Conservation (phyloP, 2,329 filamentous ascomycete genomes). For the Neonectria neomacrospora region DNA sequence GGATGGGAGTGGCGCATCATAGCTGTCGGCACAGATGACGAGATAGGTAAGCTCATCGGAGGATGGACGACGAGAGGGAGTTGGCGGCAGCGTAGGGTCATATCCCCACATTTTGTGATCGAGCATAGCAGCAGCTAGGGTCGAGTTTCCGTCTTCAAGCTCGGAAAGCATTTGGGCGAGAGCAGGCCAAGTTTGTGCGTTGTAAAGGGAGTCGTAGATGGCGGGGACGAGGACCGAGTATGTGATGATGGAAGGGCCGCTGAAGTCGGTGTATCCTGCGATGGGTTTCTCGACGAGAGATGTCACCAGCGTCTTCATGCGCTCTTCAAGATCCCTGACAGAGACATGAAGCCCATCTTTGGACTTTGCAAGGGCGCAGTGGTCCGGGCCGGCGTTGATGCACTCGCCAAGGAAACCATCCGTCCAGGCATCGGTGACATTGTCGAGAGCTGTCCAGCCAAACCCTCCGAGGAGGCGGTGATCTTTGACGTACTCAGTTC, state of each 20-base stretch:
- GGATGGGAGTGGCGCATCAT: constrained; percentile 54
- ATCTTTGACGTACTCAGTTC: constrained; percentile 59
- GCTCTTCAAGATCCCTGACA: constrained; percentile 49
- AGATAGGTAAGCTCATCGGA: constrained; percentile 54
- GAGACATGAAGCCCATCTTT: constrained; percentile 45
- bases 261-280: constrained; percentile 51
- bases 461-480: constrained; percentile 59
- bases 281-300: constrained; percentile 54
- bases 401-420: constrained; percentile 64
- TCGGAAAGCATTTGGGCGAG: constrained; percentile 17
- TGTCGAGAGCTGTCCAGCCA: constrained; percentile 60
- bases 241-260: constrained; percentile 58
- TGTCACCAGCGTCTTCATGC: constrained; percentile 53
- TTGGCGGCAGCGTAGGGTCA: constrained; percentile 51
- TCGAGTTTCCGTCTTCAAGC: constrained; percentile 35
- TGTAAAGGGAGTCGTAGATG: constrained; percentile 58
- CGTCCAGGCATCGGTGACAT: constrained; percentile 60
- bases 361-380: constrained; percentile 57
- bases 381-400: constrained; percentile 57
- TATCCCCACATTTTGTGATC: constrained; percentile 55
- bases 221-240: constrained; percentile 55
- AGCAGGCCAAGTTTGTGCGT: constrained; percentile 52
- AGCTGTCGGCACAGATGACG: constrained; percentile 60
- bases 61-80: constrained; percentile 43
- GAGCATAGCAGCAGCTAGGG: constrained; percentile 53